Evolutionary conservation across 2,329 filamentous ascomycete species (phyloP).

Genomic region (Pyrenophora seminiperda): DNA sequence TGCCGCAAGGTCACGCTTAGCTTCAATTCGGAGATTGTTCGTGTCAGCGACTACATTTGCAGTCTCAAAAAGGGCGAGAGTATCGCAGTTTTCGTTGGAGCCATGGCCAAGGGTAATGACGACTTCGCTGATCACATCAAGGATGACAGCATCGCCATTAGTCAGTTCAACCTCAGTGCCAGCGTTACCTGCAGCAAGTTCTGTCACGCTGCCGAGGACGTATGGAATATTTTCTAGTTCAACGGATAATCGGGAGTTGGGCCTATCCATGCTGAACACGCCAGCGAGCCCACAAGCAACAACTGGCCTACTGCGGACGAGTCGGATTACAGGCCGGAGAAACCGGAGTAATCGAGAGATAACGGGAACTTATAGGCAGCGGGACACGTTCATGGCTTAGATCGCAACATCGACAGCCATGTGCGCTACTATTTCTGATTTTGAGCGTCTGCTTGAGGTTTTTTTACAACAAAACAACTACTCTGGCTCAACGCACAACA

Average conservation of each 20-base stretch:
- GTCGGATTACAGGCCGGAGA: conserved; percentile 22
- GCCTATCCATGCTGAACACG: conserved; percentile 36
- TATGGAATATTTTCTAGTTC: conserved; percentile 85
- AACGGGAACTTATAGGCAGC: conserved; percentile 36
- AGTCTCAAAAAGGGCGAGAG: conserved; percentile 81
- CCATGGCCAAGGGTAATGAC: conserved; percentile 96
- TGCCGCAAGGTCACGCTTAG: conserved; percentile 97
- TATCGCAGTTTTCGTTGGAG: conserved; percentile 96
- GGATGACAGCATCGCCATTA: conserved; percentile 97
- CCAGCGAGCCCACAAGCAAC: conserved; percentile 29
- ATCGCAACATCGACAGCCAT: conserved; percentile 74
- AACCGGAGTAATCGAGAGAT: conserved; percentile 29
- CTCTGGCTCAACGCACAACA: conserved; percentile 78
- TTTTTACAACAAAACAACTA: conserved; percentile 81
- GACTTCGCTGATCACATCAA: conserved; percentile 94
- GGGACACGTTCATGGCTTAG: conserved; percentile 52
- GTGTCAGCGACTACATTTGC: conserved; percentile 86
- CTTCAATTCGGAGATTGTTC: conserved; percentile 87
- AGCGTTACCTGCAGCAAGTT: conserved; percentile 99
- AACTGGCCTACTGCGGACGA: conserved; percentile 27
- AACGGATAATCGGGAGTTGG: conserved; percentile 7
- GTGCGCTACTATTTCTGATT: conserved; percentile 52
- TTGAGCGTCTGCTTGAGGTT: conserved; percentile 73
- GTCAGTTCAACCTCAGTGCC: conserved; percentile 95
- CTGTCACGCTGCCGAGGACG: conserved; percentile 96